Evolutionary conservation across 225 moss, liverwort and hornwort species (phyloP), one percentile per base, ranked within the genome.

Genomic region (Polytrichum commune): DNA sequence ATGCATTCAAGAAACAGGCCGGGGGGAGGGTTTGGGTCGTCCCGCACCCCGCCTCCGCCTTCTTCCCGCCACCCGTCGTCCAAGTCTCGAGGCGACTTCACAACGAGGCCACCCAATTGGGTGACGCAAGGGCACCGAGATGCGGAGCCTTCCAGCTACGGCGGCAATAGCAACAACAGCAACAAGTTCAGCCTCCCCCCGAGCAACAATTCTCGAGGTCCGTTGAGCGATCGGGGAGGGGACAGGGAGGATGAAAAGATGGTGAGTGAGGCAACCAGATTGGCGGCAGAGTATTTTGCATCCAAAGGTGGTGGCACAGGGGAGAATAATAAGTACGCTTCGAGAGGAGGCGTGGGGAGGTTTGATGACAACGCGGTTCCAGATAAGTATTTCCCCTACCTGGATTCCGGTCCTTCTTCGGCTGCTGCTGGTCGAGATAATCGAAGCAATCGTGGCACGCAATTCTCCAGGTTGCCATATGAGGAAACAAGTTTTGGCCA

Each of bases 261-360:
- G 75, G 8, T 32, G 6, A 69, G 61, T 27, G 68, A 69, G 27
- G 61, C 75, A n/a, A 68, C 58, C 27, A 75, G 69, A 68, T 69
- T 75, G 19, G 75, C 68, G 28, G 75, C 75, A 19, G 75, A 68
- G 22, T 75, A 75, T 69, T 69, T 75, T 60, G 75, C 75, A 7
- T 68, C 66, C 5, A 66, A 68, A 61, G 69, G 67, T 10, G 57
- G 30, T 57, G 32, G 29, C 19, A 13, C 46, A 13, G 62, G 62
- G 24, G 53, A 33, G 23, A 46, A 46, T 27, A 55, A 60, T 30
- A 71, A 71, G 38, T 26, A 20, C 26, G 20, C 71, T n/a, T 30
- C 33, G 27, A 71, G 71, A 71, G 71, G 71, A 71, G 46, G 13
- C 46, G 13, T 46, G 16, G 38, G 71, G 32, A 71, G 71, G 24